A percentile compares a stretch with the other conserved stretches of the same genome.
phyloP scores from a whole-genome alignment of 2,329 filamentous ascomycete species.

The Tympanopsis confertula region DNA sequence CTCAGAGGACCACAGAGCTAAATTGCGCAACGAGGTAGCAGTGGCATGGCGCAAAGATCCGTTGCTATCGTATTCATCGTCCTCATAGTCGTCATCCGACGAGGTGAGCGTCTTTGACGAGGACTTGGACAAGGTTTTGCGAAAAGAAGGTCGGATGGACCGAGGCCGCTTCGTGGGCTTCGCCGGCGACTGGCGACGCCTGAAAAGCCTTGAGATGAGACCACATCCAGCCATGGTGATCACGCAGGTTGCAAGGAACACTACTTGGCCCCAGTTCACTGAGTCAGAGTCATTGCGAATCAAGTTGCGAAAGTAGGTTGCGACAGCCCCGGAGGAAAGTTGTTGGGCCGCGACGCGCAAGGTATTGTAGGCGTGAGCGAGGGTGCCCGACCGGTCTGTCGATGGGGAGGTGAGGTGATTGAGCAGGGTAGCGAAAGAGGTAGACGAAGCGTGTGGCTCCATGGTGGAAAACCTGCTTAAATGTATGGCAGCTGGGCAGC shows the following conservation, averaged over 20 bases:
- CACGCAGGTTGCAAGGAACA: not conserved
- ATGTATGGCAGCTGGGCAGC: too few species aligned
- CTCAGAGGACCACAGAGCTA: not conserved
- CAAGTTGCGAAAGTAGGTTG: too few species aligned
- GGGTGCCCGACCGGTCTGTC: too few species aligned
- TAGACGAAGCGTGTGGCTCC: too few species aligned
- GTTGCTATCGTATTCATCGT: not conserved
- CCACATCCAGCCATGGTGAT: not conserved
- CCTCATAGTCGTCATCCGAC: not conserved
- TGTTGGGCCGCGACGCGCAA: too few species aligned
- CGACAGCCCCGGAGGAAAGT: too few species aligned
- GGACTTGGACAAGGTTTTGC: not conserved
- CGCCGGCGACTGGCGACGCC: not conserved
- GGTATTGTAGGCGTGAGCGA: too few species aligned
- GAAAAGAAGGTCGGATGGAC: not conserved
- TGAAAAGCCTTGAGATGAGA: not conserved
- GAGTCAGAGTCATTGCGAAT: not conserved
- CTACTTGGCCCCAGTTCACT: not conserved
- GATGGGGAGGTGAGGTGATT: too few species aligned
- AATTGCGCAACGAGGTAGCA: too few species aligned
- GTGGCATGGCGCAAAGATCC: not conserved
- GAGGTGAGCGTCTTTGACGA: not conserved
- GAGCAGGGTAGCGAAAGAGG: too few species aligned
- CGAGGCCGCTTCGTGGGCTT: not conserved
- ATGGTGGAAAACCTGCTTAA: too few species aligned